Evolutionary conservation across 2,329 filamentous ascomycete genomes (phyloP).

Genomic region (Epichloe hybrida): DNA sequence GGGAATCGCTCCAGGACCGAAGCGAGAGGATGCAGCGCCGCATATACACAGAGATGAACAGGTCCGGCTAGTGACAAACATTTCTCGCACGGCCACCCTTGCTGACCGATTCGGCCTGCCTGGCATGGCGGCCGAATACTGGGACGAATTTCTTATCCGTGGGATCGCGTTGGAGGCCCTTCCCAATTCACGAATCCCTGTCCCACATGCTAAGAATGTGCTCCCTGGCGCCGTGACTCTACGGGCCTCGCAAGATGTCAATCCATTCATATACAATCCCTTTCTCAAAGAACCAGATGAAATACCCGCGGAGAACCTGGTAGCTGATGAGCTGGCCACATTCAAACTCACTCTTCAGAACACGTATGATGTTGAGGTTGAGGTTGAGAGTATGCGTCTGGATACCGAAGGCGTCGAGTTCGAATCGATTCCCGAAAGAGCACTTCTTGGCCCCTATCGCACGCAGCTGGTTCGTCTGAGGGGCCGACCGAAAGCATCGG

Average conservation of each 20-base stretch:
- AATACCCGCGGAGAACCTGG: slow-evolving; percentile 52
- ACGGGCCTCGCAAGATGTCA: slow-evolving; percentile 46
- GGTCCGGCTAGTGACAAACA: slow-evolving; percentile 67
- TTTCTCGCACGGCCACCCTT: slow-evolving; percentile 70
- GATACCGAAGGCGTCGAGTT: slow-evolving; percentile 63
- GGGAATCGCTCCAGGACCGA: slow-evolving; percentile 59
- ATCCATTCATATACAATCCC: slow-evolving; percentile 92
- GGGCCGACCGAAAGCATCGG: slow-evolving; percentile 53
- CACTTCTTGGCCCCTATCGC: slow-evolving; percentile 65
- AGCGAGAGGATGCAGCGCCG: slow-evolving; percentile 55
- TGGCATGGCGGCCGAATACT: slow-evolving; percentile 69
- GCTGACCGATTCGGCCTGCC: slow-evolving; percentile 60
- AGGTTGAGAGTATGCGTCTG: slow-evolving; percentile 69
- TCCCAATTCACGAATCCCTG: slow-evolving; percentile 44
- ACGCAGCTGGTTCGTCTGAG: slow-evolving; percentile 64
- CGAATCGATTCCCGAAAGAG: slow-evolving; percentile 48
- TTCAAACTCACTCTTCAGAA: slow-evolving; percentile 85
- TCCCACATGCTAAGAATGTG: slow-evolving; percentile 47
- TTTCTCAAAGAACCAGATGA: slow-evolving; percentile 59
- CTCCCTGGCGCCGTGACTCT: slow-evolving; percentile 36
- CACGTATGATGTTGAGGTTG: slow-evolving; percentile 82
- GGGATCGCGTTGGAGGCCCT: slow-evolving; percentile 57
- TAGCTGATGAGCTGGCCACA: slow-evolving; percentile 62
- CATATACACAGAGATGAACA: slow-evolving; percentile 73
- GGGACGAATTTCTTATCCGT: slow-evolving; percentile 90